Base-by-base conservation (phyloP, 108 stramenopile species). In the Nitzschia putrida region DNA sequence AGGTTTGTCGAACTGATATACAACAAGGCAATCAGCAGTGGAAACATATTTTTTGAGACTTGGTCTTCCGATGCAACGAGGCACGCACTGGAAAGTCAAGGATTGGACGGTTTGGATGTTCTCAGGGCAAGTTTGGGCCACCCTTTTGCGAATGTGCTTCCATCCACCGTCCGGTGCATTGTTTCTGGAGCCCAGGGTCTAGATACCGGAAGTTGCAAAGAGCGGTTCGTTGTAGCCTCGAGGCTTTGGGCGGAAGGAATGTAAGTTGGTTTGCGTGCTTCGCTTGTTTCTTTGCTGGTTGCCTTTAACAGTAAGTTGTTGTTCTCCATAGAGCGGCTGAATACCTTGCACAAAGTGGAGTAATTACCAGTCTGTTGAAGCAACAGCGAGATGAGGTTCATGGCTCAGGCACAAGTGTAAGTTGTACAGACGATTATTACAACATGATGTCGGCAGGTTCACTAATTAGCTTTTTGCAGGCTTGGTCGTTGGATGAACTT, bases 1-100 rank as follows among this genome's bases (percentile, higher is more conserved):
- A 84, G 73, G 68, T 56, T 93, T 37, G 79, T 93, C 14, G 87
- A 89, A 63, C 76, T 80, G 8, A 59, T 85, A 6, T 93, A 92
- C 69, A 29, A 69, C 5, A 69, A 86, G 55, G 78, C 83, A 43
- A 37, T 37, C 5, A 34, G 25, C 26, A 14, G 10, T 21, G 57
- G 57, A 7, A 38, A n/a, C 40, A 12, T 69, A 41, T 14, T 25
- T 41, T 54, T 16, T 55, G 38, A 44, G 24, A 79, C 26, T 38
- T 45, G 51, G 34, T 69, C 49, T n/a, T n/a, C n/a, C 49, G 66
- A 79, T 65, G n/a, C 52, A 21, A 25, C 76, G 53, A 10, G 73
- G 69, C 24, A 64, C 61, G 24, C 11, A 61, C 39, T 78, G 67
- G 51, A 78, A 18, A 78, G 39, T 34, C 57, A 75, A 24, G 69